Evolutionary conservation across 805 yeast species (phyloP), one percentile per base, ranked within the genome.

Genomic region (Danielia reshetovae): DNA sequence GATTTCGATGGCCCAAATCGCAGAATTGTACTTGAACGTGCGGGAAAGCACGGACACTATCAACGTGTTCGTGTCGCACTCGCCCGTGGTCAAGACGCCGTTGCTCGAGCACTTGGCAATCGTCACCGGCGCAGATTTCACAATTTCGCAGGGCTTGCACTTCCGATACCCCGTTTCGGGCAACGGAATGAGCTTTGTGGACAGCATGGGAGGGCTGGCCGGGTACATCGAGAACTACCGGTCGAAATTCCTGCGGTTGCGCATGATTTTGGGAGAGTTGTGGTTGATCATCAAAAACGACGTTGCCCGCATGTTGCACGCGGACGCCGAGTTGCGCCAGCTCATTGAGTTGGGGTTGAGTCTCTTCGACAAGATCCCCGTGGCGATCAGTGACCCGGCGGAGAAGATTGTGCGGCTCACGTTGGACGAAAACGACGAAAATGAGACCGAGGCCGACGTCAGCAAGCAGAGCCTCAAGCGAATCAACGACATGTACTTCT

Each of bases 111-210:
- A 81, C 52, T 55, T 85, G 39, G 77, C 86, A 24, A 73, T 81
- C 24, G 62, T 75, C 18, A 67, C 83, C 45, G 76, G 79, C 43
- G 81, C 84, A 48, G 89, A 83, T 53, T 80, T 79, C 52, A 79
- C 88, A 2, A 55, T 85, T 4, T 75, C 84, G n/a, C 81, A 81
- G 45, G 81, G 86, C 1, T 54, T 83, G 26, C 90, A 84, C 51
- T 80, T 80, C 59, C 63, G 80, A 36, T 80, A 81, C 54, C 80
- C 84, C 1, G 74, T 84, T 2, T 74, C 82, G 43, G 82, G 78
- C 52, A 81, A 80, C 53, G 87, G 81, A 43, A 65, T 77, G 52
- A 73, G 84, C 17, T 79, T 38, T 72, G 81, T 55, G 70, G 86
- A 36, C 67, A 74, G 47, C 66, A 51, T 55, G 59, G 61, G 59